These are phyloP conservation scores for Panaeolus cyanescens DNA, from an alignment of 768 basidiomycete species.

Conservation along the genomic window DNA sequence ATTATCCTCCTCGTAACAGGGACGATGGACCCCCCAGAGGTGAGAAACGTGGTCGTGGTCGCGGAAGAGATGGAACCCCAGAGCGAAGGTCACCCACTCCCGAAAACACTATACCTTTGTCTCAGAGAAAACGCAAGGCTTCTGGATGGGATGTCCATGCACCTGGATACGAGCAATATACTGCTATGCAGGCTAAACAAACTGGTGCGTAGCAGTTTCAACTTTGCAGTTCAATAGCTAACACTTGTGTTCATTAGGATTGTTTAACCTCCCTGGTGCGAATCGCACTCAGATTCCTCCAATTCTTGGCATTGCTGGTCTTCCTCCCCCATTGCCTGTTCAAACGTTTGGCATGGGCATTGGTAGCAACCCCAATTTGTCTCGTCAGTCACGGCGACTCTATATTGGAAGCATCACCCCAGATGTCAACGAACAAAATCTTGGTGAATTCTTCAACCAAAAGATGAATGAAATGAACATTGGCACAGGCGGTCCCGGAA, in stretches of 20 bases:
- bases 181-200: slow-evolving; percentile 96
- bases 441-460: slow-evolving; percentile 92
- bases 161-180: slow-evolving; percentile 93
- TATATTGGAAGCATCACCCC: slow-evolving; percentile 98
- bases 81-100: slow-evolving; percentile 91
- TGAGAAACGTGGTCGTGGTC: slow-evolving; percentile 42
- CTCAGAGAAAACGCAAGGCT: slow-evolving; percentile 85
- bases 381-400: slow-evolving; percentile 90
- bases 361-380: slow-evolving; percentile 84
- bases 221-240: slow-evolving; percentile 10
- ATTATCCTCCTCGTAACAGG: slow-evolving; percentile 5
- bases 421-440: slow-evolving; percentile 90
- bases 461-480: slow-evolving; percentile 95
- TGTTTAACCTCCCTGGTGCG: slow-evolving; percentile 95
- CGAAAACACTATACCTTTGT: slow-evolving; percentile 75
- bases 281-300: slow-evolving; percentile 88
- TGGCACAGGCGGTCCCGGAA: slow-evolving; percentile 81
- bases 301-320: slow-evolving; percentile 77
- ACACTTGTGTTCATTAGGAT: slow-evolving; percentile 50
- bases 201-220: slow-evolving; percentile 61
- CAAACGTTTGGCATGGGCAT: slow-evolving; percentile 87
- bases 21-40: slow-evolving; percentile 18
- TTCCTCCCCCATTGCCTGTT: slow-evolving; percentile 82
- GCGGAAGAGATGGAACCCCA: slow-evolving; percentile 61
- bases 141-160: slow-evolving; percentile 98